Base-by-base conservation (phyloP, 2,329 filamentous ascomycete genomes). In the Boeremia lycopersici region DNA sequence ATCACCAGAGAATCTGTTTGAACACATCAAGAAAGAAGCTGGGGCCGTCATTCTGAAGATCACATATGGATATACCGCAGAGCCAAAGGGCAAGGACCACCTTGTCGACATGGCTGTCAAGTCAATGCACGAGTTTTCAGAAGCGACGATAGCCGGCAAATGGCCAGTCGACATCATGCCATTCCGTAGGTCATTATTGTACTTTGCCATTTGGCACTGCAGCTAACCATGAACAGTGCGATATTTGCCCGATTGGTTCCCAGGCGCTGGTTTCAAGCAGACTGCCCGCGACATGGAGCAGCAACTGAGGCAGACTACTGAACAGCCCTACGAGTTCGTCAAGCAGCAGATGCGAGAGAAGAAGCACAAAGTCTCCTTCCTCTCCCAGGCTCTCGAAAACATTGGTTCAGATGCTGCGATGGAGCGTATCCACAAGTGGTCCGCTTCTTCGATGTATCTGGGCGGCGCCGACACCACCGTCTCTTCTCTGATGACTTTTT, bases 111-210 rank as follows among this genome's bases (percentile, higher is more conserved):
- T 81, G 28, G 75, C 75, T 0, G 74, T 74, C 3, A 56, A 72
- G n/a, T 71, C 76, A 0, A 72, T 82, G 63, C 63, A 67, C 0
- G 60, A 79, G 4, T 78, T 82, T 46, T 65, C 72, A 2, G 61
- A 73, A 11, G 74, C 77, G 3, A 68, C 65, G 13, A 67, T 75
- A 4, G 78, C 80, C 0, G 78, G 79, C 6, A 72, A 64, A 8
- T 82, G 76, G 75, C 56, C 75, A 2, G 80, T 83, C 3, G 81
- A 83, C 51, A 63, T 79, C 3, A 60, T 83, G 8, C 80, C 80
- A 1, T 74, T 74, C 36, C 59, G 78, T 72, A 63, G 73, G 67
- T 7, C 2, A 19, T 11, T 5, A 8, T 7, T 6, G 2, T 9
- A 23, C 15, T 11, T 9, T 9, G 40, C n/a, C 11, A 17, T 4